phyloP scores from a whole-genome alignment of 2,329 filamentous ascomycete genomes.

The Botryotinia calthae region DNA sequence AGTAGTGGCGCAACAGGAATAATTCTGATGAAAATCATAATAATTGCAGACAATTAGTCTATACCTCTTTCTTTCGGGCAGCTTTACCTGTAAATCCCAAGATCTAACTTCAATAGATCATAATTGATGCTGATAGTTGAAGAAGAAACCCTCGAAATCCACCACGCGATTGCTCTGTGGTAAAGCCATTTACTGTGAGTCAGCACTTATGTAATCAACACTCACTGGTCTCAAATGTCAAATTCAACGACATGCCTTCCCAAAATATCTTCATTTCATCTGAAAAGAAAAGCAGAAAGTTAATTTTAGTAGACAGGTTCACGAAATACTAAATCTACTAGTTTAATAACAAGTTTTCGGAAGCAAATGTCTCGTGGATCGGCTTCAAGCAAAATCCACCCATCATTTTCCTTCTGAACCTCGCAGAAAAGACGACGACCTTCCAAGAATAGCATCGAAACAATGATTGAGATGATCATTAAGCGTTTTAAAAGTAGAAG shows the following conservation, averaged over 20 bases:
- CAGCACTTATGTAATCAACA: constrained; percentile 11
- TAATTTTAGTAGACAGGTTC: neutral
- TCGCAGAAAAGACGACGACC: no score
- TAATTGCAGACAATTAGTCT: neutral
- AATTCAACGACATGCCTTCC: neutral
- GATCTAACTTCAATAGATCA: neutral
- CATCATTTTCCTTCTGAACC: neutral
- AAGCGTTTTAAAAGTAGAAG: no score
- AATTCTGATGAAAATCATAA: neutral
- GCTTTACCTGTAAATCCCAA: neutral
- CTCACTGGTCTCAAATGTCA: neutral
- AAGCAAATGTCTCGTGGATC: neutral
- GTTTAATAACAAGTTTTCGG: neutral
- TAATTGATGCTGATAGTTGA: neutral
- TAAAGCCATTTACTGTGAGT: neutral
- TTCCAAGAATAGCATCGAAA: no score
- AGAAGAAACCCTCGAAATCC: neutral
- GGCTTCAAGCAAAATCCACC: neutral
- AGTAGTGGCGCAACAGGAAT: neutral
- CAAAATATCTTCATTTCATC: neutral
- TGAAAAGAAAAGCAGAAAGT: neutral
- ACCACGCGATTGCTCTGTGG: neutral
- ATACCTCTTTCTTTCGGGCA: no score
- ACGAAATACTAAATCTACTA: neutral
- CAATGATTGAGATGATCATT: no score